Evolutionary conservation across 805 yeast genomes (phyloP).

Genomic region (Cyberlindnera misumaiensis): DNA sequence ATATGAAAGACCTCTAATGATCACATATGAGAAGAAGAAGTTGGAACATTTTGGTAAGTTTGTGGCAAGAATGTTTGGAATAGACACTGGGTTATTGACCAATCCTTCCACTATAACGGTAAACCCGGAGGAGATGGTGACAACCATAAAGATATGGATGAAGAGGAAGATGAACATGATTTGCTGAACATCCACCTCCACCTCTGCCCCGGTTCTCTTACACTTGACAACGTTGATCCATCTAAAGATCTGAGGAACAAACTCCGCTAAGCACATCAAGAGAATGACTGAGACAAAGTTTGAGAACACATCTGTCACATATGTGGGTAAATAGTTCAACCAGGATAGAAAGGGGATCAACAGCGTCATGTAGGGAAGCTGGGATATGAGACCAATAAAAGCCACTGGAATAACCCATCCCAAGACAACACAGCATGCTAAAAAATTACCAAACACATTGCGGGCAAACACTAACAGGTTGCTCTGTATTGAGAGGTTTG

Average conservation of each 20-base stretch:
- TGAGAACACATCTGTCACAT: slow-evolving; percentile 46
- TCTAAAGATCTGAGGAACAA: slow-evolving; percentile 54
- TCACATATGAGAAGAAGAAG: slow-evolving; percentile 72
- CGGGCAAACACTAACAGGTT: slow-evolving; percentile 32
- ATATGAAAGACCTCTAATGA: slow-evolving; percentile 69
- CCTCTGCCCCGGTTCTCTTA: slow-evolving; percentile 49
- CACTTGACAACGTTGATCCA: slow-evolving; percentile 50
- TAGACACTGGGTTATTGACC: slow-evolving; percentile 62
- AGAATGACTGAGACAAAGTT: slow-evolving; percentile 64
- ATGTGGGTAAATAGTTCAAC: slow-evolving; percentile 48
- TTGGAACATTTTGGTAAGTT: slow-evolving; percentile 83
- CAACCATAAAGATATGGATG: slow-evolving; percentile 78
- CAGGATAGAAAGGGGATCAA: slow-evolving; percentile 55
- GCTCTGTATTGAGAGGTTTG: slow-evolving; percentile 39
- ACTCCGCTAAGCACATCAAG: slow-evolving; percentile 54
- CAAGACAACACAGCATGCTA: slow-evolving; percentile 42
- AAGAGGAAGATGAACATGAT: slow-evolving; percentile 77
- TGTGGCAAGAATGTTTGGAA: slow-evolving; percentile 64
- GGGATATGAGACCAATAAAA: slow-evolving; percentile 68
- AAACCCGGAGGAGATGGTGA: slow-evolving; percentile 76
- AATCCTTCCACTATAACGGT: slow-evolving; percentile 55
- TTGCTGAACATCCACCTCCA: slow-evolving; percentile 65
- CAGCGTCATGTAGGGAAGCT: slow-evolving; percentile 56
- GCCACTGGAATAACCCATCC: slow-evolving; percentile 85
- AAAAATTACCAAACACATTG: slow-evolving; percentile 37